Base-by-base conservation (phyloP, 2,329 filamentous ascomycete genomes). In the Fonsecaea pedrosoi region DNA sequence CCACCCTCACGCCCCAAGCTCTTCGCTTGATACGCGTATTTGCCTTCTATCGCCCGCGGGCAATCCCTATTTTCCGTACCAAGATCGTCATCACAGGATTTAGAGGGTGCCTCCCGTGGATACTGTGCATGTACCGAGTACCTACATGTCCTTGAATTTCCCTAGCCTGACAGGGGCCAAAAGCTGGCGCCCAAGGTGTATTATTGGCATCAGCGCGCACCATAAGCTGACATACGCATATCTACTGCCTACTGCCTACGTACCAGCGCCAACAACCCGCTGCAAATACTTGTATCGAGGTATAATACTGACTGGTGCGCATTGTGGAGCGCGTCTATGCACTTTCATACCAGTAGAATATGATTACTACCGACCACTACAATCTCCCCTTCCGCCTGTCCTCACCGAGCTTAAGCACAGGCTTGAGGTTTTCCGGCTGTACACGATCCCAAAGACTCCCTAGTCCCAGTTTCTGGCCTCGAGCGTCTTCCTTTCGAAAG, bases 401-500 rank as follows among this genome's bases (percentile, higher is more conserved):
- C 37, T 71, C 69, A 10, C 21, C 60, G 35, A 70, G 21, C 62
- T 71, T 71, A n/a, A 71, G 64, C n/a, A 71, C 56, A 1, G 69
- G 69, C 53, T 60, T 69, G 25, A 70, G 60, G 48, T 70, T 70
- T 37, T 68, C 34, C 15, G 38, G 18, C 59, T 72, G 70, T 13
- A 72, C 62, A 9, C 70, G 64, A 38, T 72, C 69, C 70, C 69
- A 72, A 12, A 72, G 67, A 58, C 62, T 67, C 5, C 70, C 70
- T 54, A 64, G 32, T 18, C 70, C 69, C 12, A 59, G 34, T 35
- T 38, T 55, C 35, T 54, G 64, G 13, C 69, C 70, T 21, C 57
- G 30, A 6, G 54, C 65, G 25, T 71, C 69, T 50, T 72, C 70
- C 21, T 62, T 64, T n/a, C 67, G 59, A 59, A 86, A 82, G 77